These are phyloP conservation scores for Ogataea nonfermentans DNA, from an alignment of 805 yeast genomes.

Conservation along the genomic window DNA sequence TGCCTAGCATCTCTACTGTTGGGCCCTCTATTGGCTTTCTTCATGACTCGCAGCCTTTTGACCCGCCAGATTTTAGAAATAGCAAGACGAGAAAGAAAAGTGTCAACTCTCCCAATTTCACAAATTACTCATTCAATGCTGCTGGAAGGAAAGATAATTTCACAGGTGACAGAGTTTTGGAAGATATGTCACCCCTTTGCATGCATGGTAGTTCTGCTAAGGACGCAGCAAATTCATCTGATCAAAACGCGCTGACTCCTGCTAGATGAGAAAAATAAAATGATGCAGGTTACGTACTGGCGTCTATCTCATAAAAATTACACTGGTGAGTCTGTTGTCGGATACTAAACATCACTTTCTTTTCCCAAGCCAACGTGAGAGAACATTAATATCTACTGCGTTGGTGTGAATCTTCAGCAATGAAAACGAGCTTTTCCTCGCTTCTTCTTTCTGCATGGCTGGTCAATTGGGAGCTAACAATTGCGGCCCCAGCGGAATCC, in stretches of 20 bases:
- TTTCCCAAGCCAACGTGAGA: no score
- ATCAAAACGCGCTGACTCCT: slow-evolving; percentile 4
- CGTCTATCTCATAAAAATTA: slow-evolving; percentile 1
- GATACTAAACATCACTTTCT: background rate
- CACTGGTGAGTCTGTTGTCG: background rate
- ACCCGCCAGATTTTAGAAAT: slow-evolving; percentile 16
- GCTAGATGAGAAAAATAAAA: slow-evolving; percentile 3
- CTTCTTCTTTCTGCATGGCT: background rate
- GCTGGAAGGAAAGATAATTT: slow-evolving; percentile 13
- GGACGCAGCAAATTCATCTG: slow-evolving; percentile 1
- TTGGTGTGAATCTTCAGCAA: background rate
- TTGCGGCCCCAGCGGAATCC: slow-evolving; percentile 6
- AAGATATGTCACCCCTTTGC: slow-evolving; percentile 21
- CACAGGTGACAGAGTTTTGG: slow-evolving; percentile 13
- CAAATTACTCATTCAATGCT: slow-evolving; percentile 21
- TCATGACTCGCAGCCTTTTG: slow-evolving; percentile 9
- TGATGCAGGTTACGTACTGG: slow-evolving; percentile 3
- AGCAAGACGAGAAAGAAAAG: slow-evolving; percentile 19
- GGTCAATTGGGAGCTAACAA: background rate
- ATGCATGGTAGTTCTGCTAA: slow-evolving; percentile 6
- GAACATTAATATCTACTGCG: no score
- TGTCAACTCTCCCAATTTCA: slow-evolving; percentile 17
- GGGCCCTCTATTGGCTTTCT: slow-evolving; percentile 4
- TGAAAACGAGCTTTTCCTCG: background rate
- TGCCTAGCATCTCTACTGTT: slow-evolving; percentile 16